Evolutionary conservation across 2,329 filamentous ascomycete species (phyloP).

Genomic region (Aspergillus sp.): DNA sequence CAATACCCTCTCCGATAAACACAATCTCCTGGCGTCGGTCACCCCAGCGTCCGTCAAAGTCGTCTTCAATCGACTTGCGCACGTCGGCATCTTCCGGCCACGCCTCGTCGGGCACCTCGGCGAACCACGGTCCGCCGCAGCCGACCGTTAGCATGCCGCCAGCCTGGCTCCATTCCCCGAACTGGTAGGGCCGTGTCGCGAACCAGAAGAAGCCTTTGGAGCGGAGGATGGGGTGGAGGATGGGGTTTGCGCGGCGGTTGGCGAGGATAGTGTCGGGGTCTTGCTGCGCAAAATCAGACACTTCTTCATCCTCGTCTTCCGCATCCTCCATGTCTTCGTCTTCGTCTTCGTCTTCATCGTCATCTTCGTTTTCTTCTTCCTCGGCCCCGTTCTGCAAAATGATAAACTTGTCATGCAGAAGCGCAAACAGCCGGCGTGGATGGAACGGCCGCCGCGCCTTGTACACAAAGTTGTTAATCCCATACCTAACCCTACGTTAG

Average conservation of each 20-base stretch:
- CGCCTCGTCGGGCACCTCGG: conserved; percentile 53
- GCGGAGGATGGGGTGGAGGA: conserved; percentile 38
- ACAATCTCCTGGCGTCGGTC: conserved; percentile 70
- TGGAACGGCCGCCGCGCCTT: conserved; percentile 54
- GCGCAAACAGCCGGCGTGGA: conserved; percentile 37
- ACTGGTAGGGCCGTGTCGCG: conserved; percentile 39
- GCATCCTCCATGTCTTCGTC: conserved; percentile 24
- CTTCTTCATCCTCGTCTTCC: conserved; percentile 22
- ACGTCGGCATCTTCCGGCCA: conserved; percentile 52
- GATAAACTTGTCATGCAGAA: conserved; percentile 47
- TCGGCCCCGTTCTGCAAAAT: conserved; percentile 37
- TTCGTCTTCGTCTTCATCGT: conserved; percentile 24
- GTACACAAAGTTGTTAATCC: conserved; percentile 70
- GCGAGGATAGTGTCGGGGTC: conserved; percentile 32
- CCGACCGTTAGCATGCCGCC: conserved; percentile 44
- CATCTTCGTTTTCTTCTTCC: conserved; percentile 24
- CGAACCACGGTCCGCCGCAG: conserved; percentile 54
- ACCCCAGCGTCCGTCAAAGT: conserved; percentile 58
- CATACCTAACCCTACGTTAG: conserved; percentile 48
- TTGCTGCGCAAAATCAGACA: conserved; percentile 29
- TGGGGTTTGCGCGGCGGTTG: conserved; percentile 39
- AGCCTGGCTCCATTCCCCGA: conserved; percentile 47
- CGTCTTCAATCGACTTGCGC: conserved; percentile 46
- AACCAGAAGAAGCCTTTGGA: conserved; percentile 48
- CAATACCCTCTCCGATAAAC: conserved; percentile 67